Evolutionary conservation across 2,329 filamentous ascomycete species (phyloP).

Genomic region (Cryphonectria japonica): DNA sequence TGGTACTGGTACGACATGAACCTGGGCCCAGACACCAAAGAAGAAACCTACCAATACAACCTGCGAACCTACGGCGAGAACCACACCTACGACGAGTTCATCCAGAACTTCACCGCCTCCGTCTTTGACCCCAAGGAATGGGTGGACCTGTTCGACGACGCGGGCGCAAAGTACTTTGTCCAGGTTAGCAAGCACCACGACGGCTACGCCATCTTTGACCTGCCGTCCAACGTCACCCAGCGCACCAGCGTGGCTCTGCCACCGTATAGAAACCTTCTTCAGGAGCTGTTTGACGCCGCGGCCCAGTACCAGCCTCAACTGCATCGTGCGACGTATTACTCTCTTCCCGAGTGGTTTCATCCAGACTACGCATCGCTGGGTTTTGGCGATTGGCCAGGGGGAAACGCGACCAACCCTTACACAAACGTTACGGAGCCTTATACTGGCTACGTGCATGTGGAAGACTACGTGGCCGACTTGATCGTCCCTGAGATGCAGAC

Average conservation of each 20-base stretch:
- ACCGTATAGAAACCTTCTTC: slow-evolving; percentile 45
- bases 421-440: slow-evolving; percentile 47
- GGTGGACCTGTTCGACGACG: slow-evolving; percentile 44
- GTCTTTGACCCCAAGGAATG: slow-evolving; percentile 33
- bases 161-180: slow-evolving; percentile 40
- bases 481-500: slow-evolving; percentile 49
- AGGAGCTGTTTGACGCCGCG: slow-evolving; percentile 49
- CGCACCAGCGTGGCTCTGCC: slow-evolving; percentile 44
- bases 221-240: slow-evolving; percentile 43
- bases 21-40: slow-evolving; percentile 22
- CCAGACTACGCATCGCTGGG: slow-evolving; percentile 46
- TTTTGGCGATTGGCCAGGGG: slow-evolving; percentile 45
- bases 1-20: slow-evolving; percentile 34
- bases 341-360: slow-evolving; percentile 51
- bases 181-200: slow-evolving; percentile 51
- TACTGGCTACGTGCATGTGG: slow-evolving; percentile 46
- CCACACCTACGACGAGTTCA: slow-evolving; percentile 39
- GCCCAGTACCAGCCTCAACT: slow-evolving; percentile 46
- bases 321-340: slow-evolving; percentile 49
- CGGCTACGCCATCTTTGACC: slow-evolving; percentile 50
- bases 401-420: slow-evolving; percentile 48
- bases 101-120: slow-evolving; percentile 36
- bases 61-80: slow-evolving; percentile 28
- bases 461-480: slow-evolving; percentile 46
- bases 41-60: slow-evolving; percentile 32